These are phyloP conservation scores for Ganoderma boninense DNA, from an alignment of 1,284 basidiomycete genomes.

Conservation along the genomic window DNA sequence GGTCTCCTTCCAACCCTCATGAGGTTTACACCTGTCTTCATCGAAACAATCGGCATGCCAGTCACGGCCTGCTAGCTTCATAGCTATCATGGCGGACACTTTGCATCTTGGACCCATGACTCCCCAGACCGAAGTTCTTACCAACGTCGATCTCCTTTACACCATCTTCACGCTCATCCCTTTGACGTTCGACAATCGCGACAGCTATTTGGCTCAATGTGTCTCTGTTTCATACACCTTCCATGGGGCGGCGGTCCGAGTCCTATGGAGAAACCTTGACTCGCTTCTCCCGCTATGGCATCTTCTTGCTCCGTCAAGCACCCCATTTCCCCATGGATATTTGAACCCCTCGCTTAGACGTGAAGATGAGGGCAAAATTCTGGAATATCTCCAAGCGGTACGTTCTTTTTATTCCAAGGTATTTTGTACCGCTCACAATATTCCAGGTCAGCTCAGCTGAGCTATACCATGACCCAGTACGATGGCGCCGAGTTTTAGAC, in stretches of 20 bases:
- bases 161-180: not conserved
- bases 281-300: constrained; percentile 6
- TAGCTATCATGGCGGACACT: not conserved
- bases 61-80: not conserved
- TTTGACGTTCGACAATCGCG: not conserved
- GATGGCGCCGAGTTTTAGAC: not conserved
- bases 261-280: constrained; percentile 4
- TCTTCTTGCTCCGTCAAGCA: not conserved
- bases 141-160: not conserved
- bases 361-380: not conserved
- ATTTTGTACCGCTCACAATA: not conserved
- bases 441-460: not conserved
- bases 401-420: not conserved
- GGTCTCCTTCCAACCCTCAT: too few relatives aligned
- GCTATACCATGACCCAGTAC: not conserved
- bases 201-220: not conserved
- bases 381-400: not conserved
- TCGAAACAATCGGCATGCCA: too few relatives aligned
- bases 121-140: not conserved
- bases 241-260: not conserved
- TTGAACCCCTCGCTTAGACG: not conserved
- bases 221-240: not conserved
- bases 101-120: not conserved
- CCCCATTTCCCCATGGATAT: not conserved
- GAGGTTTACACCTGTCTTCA: too few relatives aligned